Percentiles rank a stretch among this genome's conserved stretches.
Conservation (phyloP, 2,329 filamentous ascomycete species). For the Diplodia scrobiculata region DNA sequence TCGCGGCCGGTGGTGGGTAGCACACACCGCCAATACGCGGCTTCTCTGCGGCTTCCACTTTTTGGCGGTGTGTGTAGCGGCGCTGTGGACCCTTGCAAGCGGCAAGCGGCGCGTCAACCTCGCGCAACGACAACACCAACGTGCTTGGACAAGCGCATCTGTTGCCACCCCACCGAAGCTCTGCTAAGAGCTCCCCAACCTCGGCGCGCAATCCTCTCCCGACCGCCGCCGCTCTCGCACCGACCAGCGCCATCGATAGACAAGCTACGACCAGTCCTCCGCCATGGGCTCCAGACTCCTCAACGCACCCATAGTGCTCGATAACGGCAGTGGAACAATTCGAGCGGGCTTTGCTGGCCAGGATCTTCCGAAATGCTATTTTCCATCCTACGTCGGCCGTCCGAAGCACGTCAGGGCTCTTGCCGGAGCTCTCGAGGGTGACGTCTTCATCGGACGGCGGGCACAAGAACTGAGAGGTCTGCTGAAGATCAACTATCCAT, state of each 20-base stretch:
- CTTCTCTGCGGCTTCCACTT: conserved; percentile 1
- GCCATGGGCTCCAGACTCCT: conserved; percentile 67
- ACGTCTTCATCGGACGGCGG: conserved; percentile 93
- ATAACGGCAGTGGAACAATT: conserved; percentile 98
- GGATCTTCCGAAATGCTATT: conserved; percentile 93
- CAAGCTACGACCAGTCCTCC: conserved; percentile 5
- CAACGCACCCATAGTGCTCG: conserved; percentile 97
- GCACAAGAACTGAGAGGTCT: conserved; percentile 88
- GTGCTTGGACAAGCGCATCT: conserved; percentile 8
- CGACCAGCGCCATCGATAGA: conserved; percentile 7
- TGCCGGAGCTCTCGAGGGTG: conserved; percentile 93
- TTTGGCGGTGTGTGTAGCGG: conserved; percentile 10
- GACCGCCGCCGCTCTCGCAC: conserved; percentile 15
- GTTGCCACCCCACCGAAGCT: neutral
- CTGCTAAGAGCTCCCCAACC: conserved; percentile 1
- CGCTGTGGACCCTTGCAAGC: conserved; percentile 24
- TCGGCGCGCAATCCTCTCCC: conserved; percentile 5
- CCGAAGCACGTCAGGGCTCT: conserved; percentile 94
- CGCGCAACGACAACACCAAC: conserved; percentile 23
- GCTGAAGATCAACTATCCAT: conserved; percentile 90
- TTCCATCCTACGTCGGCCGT: conserved; percentile 93
- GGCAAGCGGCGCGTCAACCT: conserved; percentile 21
- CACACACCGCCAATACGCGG: neutral
- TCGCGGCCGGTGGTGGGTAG: neutral
- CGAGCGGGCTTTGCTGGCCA: conserved; percentile 95